A percentile compares a stretch with the other conserved stretches of the same genome.
Conservation (phyloP, 345 rosid species). For the Gossypium rotundifolium region DNA sequence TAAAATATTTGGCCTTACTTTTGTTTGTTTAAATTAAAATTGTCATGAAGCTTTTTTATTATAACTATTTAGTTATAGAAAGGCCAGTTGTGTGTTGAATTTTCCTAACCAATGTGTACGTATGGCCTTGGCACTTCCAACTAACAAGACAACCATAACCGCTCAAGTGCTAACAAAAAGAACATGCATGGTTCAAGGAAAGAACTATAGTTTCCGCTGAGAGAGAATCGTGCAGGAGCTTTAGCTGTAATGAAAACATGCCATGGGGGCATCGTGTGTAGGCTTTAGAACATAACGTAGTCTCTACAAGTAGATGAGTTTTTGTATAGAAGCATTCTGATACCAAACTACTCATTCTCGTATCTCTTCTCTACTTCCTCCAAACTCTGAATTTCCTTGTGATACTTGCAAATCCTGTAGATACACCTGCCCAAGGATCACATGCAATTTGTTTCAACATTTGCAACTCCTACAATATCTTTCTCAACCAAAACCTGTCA, state of each 20-base stretch:
- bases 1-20: too few relatives aligned
- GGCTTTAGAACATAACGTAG: not conserved
- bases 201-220: not conserved
- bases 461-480: not conserved
- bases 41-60: too few relatives aligned
- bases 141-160: not conserved
- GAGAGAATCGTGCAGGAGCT: not conserved
- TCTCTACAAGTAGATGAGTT: not conserved
- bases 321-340: not conserved
- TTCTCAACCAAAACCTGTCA: not conserved
- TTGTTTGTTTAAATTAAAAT: too few relatives aligned
- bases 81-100: too few relatives aligned
- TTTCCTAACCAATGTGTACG: too few relatives aligned
- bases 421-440: slow-evolving; percentile 52
- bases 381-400: slow-evolving; percentile 64
- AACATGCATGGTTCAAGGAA: not conserved
- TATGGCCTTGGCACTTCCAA: too few relatives aligned
- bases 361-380: slow-evolving; percentile 75
- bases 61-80: too few relatives aligned
- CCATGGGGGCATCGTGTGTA: not conserved
- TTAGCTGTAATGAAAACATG: not conserved
- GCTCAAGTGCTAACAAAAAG: not conserved
- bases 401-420: slow-evolving; percentile 66
- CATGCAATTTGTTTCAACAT: slow-evolving; percentile 7
- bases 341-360: slow-evolving; percentile 45